Conservation (phyloP, 2,329 filamentous ascomycete species). For the Talaromyces sp. region DNA sequence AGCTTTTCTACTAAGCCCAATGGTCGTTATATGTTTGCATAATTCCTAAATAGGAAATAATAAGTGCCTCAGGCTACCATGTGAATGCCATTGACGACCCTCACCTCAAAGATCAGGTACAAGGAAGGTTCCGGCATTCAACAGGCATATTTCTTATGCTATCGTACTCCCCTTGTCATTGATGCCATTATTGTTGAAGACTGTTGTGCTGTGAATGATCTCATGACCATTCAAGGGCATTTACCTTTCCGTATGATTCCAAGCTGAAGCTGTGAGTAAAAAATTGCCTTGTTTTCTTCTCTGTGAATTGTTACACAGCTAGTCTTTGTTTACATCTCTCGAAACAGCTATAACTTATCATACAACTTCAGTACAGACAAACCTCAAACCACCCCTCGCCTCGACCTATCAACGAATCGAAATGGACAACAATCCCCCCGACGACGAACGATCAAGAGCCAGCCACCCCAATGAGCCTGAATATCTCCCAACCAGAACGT, state of each 20-base stretch:
- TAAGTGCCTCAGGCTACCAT: not conserved
- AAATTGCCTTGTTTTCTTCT: not conserved
- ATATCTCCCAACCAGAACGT: not conserved
- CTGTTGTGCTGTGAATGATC: not conserved
- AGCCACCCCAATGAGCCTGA: not conserved
- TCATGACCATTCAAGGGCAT: not conserved
- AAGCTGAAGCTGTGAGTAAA: not conserved
- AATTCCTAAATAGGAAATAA: not conserved
- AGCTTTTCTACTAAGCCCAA: not conserved
- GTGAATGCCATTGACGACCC: not conserved
- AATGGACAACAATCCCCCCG: not conserved
- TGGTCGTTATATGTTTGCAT: not conserved
- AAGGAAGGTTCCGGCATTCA: not conserved
- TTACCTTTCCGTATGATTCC: not conserved
- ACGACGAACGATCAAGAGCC: not conserved
- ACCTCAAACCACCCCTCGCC: not conserved
- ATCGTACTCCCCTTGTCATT: not conserved
- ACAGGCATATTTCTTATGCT: not conserved
- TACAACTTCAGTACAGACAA: not conserved
- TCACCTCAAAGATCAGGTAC: not conserved
- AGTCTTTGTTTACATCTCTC: too few species aligned
- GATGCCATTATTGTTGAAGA: not conserved
- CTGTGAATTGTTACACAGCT: not conserved
- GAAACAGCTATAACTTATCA: not conserved
- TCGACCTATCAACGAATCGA: not conserved